phyloP scores from a whole-genome alignment of 805 yeast genomes.

The Metschnikowia sp. region DNA sequence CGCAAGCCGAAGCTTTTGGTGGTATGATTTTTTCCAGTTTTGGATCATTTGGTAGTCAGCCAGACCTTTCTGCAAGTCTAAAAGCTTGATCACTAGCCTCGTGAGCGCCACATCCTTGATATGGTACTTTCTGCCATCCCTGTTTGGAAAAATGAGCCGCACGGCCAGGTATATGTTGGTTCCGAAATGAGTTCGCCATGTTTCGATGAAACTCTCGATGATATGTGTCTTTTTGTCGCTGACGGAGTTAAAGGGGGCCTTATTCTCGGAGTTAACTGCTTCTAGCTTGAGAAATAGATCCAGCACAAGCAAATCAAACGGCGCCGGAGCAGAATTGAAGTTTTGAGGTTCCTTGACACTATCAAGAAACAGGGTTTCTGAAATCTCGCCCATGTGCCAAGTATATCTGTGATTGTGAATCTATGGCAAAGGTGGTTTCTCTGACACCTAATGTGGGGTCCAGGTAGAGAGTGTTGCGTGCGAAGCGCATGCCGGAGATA shows the following conservation, averaged over 20 bases:
- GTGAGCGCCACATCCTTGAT: constrained; percentile 65
- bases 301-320: constrained; percentile 17
- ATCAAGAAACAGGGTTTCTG: constrained; percentile 13
- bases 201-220: constrained; percentile 26
- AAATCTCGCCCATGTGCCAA: too few species aligned
- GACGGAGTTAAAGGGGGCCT: constrained; percentile 16
- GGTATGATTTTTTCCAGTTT: constrained; percentile 37
- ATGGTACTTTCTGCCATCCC: constrained; percentile 59
- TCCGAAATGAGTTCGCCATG: constrained; percentile 38
- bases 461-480: too few species aligned
- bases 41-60: constrained; percentile 48
- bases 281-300: constrained; percentile 18
- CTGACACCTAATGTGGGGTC: too few species aligned
- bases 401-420: too few species aligned
- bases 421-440: too few species aligned
- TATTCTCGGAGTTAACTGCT: constrained; percentile 14
- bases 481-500: too few species aligned
- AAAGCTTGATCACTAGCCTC: constrained; percentile 41
- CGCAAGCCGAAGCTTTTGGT: constrained; percentile 33
- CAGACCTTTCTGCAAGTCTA: constrained; percentile 58
- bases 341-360: constrained; percentile 14
- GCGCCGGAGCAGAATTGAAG: constrained; percentile 14
- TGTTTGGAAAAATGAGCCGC: constrained; percentile 56
- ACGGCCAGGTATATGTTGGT: constrained; percentile 63
- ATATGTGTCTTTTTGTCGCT: constrained; percentile 16